Evolutionary conservation across 1,284 basidiomycete species (phyloP).

Genomic region (Naganishia liquefaciens): DNA sequence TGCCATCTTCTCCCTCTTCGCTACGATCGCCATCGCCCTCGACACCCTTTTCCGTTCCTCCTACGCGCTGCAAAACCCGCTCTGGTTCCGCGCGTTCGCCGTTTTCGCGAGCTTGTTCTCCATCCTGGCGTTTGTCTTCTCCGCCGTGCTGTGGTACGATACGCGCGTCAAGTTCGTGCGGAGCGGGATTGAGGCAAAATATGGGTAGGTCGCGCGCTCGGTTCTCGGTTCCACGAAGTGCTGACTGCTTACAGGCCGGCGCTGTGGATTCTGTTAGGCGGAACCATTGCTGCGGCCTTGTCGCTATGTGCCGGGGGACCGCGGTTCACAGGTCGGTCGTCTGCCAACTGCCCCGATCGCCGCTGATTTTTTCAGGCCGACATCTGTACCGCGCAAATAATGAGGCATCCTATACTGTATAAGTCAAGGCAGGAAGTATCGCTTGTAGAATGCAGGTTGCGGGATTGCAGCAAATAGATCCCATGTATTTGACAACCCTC

Average conservation of each 20-base stretch:
- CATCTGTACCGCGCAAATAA: conserved; percentile 32
- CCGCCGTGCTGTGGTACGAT: conserved; percentile 29
- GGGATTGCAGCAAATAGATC: neutral
- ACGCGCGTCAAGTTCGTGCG: conserved; percentile 24
- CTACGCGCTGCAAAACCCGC: conserved; percentile 27
- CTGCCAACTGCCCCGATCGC: neutral
- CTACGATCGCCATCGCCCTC: conserved; percentile 18
- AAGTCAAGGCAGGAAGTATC: neutral
- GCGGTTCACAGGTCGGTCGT: conserved; percentile 29
- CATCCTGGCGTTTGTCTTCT: conserved; percentile 29
- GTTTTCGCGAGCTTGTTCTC: conserved; percentile 17
- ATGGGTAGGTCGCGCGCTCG: conserved; percentile 19
- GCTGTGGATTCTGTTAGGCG: conserved; percentile 31
- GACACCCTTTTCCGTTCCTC: conserved; percentile 16
- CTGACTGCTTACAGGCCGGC: conserved; percentile 17
- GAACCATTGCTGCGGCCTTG: conserved; percentile 21
- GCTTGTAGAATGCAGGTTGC: neutral
- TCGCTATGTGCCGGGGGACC: conserved; percentile 35
- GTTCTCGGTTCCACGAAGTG: neutral
- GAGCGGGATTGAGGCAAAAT: conserved; percentile 24
- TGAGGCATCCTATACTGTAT: conserved; percentile 31
- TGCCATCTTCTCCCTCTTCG: conserved; percentile 21
- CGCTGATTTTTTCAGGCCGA: conserved; percentile 5
- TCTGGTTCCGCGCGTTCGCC: conserved; percentile 29
- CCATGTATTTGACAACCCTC: neutral